Base-by-base conservation (phyloP, 164 flowering plant species). In the Annona cherimola region DNA sequence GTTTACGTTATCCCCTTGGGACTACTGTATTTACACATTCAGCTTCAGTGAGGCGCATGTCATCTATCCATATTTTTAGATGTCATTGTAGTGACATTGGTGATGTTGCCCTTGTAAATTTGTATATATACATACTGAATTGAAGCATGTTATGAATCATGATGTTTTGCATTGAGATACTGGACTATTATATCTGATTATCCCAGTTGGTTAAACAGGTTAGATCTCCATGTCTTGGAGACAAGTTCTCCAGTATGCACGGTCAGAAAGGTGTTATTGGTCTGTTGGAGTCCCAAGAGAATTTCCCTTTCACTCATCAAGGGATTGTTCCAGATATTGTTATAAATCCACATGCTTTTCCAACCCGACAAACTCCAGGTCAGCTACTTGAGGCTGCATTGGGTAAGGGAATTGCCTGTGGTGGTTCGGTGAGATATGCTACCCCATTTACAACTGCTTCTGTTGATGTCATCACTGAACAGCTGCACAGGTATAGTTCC, bases 181-280 rank as follows among this genome's bases (percentile, higher is more conserved):
- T 50, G 57, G 69, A 41, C 2, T 66, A 44, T 46, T 35, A 16
- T 26, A 41, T 68, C 63, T 69, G 45, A 67, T 40, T 67, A 65
- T 16, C 67, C 75, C 50, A n/a, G 41, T 40, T 63, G 40, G 50
- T 64, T 61, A 26, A 83, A 71, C 88, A 95, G 99, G 90, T 93
- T 66, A 90, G 98, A 14, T 79, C 90, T 35, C 98, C 99, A 40
- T 85, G 85, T 72, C 91, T 95, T 64, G 99, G 99, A 62, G 99
- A 95, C 81, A 95, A 95, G 71, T 95, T 95, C 74, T 93, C 99
- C 9, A 91, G 97, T 77, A 95, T 95, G 99, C 99, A 95, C 76
- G 99, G 98, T 63, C 99, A 95, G 60, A 93, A 93, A 74, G 99
- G 99, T 75, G 99, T 91, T 19, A 73, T 93, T 41, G 98, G 98